Conservation (phyloP, 2,329 filamentous ascomycete species). For the Neonectria hederae region DNA sequence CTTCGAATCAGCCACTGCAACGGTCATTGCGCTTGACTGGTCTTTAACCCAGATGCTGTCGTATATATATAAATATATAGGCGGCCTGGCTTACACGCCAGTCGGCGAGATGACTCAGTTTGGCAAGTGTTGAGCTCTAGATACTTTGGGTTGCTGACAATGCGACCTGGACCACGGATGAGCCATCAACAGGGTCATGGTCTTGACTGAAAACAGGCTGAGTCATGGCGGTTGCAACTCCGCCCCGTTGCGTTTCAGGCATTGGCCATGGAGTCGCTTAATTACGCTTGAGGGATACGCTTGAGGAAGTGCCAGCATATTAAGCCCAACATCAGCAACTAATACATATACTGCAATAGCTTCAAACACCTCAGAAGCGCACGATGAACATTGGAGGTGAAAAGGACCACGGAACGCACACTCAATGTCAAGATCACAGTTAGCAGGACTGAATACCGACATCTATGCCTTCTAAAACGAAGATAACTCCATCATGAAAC, state of each 20-base stretch:
- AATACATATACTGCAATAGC: no score
- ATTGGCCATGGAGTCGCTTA: background rate
- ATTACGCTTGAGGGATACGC: no score
- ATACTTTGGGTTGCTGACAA: background rate
- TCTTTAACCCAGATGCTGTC: background rate
- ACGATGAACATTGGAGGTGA: no score
- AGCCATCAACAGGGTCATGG: background rate
- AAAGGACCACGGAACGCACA: no score
- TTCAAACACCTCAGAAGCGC: no score
- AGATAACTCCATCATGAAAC: no score
- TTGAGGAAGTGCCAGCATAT: background rate
- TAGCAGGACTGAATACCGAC: no score
- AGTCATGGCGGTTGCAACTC: background rate
- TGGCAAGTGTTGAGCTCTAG: background rate
- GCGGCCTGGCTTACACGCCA: background rate
- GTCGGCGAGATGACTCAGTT: conserved; percentile 24
- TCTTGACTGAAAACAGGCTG: background rate
- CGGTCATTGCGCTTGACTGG: background rate
- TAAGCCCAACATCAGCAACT: background rate
- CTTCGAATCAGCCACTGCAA: background rate
- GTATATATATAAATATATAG: no score
- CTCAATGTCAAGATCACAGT: no score
- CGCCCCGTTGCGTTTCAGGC: background rate
- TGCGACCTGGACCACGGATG: background rate
- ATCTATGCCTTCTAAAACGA: no score